Base-by-base conservation (phyloP, 768 basidiomycete genomes). In the Termitomyces sp. region DNA sequence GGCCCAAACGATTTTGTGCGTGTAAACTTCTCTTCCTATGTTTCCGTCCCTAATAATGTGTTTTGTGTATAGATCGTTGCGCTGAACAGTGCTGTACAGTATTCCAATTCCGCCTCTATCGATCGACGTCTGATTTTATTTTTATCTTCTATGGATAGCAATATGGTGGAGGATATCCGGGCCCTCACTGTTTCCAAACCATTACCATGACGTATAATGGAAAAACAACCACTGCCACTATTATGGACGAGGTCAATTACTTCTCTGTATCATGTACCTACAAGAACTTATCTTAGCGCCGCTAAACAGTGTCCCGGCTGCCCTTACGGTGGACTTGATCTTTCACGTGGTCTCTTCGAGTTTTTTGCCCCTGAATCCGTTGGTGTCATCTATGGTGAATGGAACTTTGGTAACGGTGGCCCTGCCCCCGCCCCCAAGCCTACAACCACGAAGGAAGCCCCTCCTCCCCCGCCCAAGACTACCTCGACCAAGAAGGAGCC, bases 171-270 rank as follows among this genome's bases (percentile, higher is more conserved):
- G 79, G 80, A 6, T 88, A 83, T 68, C 87, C 89, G 6, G 83
- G 87, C 1, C 82, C 83, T 22, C 53, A 83, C 40, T 93, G 91
- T 70, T 80, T 80, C 66, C 72, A 80, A 65, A 64, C 61, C 20
- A 86, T 93, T 62, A 80, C 78, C 10, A 84, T 93, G 70, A 72
- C 74, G 5, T 84, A 77, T 64, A 75, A 76, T 38, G 88, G 88
- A 57, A 85, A 83, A 67, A 80, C 81, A 1, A 73, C 83, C 12
- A 56, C 55, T 1, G 90, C 90, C 4, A 69, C 61, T 1, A 82
- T 92, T 64, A 76, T 78, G 72, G 90, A 92, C 69, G 70, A 79
- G 82, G 87, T 85, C 32, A 42, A 16, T 56, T 32, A 6, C 26
- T 8, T 8, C 20, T 42, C 7, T 14, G 32, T 30, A 38, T 35